Base-by-base conservation (phyloP, 768 basidiomycete genomes). In the Panellus pusillus region DNA sequence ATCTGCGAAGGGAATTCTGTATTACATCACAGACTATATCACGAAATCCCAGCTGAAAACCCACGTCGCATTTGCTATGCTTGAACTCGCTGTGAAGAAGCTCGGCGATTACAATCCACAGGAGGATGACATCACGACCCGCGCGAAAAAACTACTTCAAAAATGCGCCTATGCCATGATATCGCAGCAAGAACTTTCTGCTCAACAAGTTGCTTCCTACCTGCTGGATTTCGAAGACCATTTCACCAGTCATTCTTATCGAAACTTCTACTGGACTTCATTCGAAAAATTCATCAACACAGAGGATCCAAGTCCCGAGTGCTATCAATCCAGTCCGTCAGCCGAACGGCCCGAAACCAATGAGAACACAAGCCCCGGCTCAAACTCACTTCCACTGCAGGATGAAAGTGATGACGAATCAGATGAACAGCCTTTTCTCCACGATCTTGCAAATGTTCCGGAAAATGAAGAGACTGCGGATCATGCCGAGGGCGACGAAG, bases 1-100 rank as follows among this genome's bases (percentile, higher is more conserved):
- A n/a, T 57, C 59, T 0, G 69, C 66, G 0, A 73, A 70, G 44
- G 71, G 65, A 0, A 43, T 70, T 0, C 44, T 73, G 0, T 71
- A 62, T 44, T 73, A 73, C 27, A 62, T 71, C 1, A 72, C 68
- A 0, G 72, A 73, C 37, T 73, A 74, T 41, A 70, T 74, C 8
- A 73, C 69, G 0, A 73, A 73, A 44, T 49, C 55, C 1, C 58
- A 63, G 19, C 51, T 70, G 32, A 65, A 52, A 39, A 52, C 50
- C 19, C 50, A 52, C n/a, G 40, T 50, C 13, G 48, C 48, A 11
- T 50, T 50, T 17, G 14, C 48, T 2, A 50, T 50, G 48, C 36
- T 52, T 1, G 50, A 52, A 24, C 28, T 52, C 0, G 50, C 68
- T 4, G 52, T 68, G 0, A 57, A 59, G 31, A 65, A 61, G 17